Base-by-base conservation (phyloP, 352 stramenopile species). In the Pseudoperonospora humuli region DNA sequence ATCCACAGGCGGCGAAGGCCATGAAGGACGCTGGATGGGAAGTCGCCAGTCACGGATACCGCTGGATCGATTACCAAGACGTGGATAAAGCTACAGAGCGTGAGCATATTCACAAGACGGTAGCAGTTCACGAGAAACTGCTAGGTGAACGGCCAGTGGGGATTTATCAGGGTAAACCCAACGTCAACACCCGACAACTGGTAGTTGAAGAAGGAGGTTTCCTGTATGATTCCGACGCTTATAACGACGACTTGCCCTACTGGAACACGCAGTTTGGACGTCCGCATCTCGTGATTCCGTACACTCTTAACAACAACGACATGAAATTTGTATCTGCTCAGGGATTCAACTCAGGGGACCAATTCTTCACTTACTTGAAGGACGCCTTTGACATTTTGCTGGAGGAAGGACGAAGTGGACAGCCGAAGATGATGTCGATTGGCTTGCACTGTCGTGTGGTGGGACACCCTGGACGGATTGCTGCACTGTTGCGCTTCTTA, bases 81-180 rank as follows among this genome's bases (percentile, higher is more conserved):
- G 76, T 97, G 19, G 73, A 95, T 45, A 79, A 96, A 59, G 71
- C 75, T 33, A 93, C 81, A 1, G 90, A 97, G 61, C 70, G 81
- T 29, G 85, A 96, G 39, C 92, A 98, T 59, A 97, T 98, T 45
- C 57, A 61, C 43, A 83, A 93, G 51, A 86, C 92, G 3, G 86
- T 98, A 28, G 71, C 92, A 5, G 81, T 97, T 41, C 92, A 97
- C 47, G 70, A 94, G 48, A 75, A 89, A 19, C 44, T 98, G 18
- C 51, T 96, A 23, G 90, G 89, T 23, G 84, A 89, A 51, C 72
- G 86, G 0, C 93, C 91, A 1, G 73, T 96, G 43, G 92, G 94
- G n/a, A 89, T 98, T 33, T 98, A 98, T 60, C 90, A 97, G 68
- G 94, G 92, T 45, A 97, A 96, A 45, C 94, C 94, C 1, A 97